phyloP scores from a whole-genome alignment of 805 yeast genomes.

The Starmerella bombi region DNA sequence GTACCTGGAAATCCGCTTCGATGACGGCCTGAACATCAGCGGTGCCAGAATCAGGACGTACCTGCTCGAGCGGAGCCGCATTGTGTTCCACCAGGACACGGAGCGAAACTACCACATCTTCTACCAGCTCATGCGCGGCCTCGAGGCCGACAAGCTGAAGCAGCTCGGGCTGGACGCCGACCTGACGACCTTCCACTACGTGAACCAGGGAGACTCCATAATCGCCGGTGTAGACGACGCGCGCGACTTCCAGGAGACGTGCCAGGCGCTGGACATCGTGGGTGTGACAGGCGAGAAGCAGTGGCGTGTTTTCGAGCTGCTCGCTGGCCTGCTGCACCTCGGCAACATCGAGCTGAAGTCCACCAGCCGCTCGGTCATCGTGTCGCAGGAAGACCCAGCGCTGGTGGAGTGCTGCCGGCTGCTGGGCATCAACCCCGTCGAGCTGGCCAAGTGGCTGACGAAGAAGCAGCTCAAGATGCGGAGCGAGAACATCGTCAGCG shows the following conservation, averaged over 20 bases:
- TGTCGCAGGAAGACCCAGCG: constrained; percentile 77
- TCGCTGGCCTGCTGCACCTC: constrained; percentile 80
- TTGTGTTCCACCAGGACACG: constrained; percentile 79
- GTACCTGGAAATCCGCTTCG: constrained; percentile 81
- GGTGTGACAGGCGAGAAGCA: constrained; percentile 56
- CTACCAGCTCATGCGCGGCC: constrained; percentile 75
- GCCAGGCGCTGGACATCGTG: constrained; percentile 62
- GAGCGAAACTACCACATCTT: constrained; percentile 94
- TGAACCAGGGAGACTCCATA: constrained; percentile 62
- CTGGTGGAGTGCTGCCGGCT: constrained; percentile 70
- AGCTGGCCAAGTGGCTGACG: constrained; percentile 79
- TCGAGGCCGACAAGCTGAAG: constrained; percentile 38
- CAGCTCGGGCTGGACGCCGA: constrained; percentile 43
- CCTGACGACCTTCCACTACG: constrained; percentile 60
- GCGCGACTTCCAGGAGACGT: constrained; percentile 61
- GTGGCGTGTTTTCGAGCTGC: constrained; percentile 54
- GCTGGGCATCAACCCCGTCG: constrained; percentile 60
- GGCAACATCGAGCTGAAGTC: constrained; percentile 85
- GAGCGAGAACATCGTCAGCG: constrained; percentile 78
- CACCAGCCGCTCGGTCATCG: constrained; percentile 67
- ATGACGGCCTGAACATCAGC: constrained; percentile 58
- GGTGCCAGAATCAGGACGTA: constrained; percentile 94
- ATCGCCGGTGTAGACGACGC: constrained; percentile 75
- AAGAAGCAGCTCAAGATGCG: constrained; percentile 89
- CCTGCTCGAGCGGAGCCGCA: constrained; percentile 80